A percentile compares a stretch with the other conserved stretches of the same genome.
Conservation (phyloP, 768 basidiomycete genomes). For the Rubroboletus satanas region DNA sequence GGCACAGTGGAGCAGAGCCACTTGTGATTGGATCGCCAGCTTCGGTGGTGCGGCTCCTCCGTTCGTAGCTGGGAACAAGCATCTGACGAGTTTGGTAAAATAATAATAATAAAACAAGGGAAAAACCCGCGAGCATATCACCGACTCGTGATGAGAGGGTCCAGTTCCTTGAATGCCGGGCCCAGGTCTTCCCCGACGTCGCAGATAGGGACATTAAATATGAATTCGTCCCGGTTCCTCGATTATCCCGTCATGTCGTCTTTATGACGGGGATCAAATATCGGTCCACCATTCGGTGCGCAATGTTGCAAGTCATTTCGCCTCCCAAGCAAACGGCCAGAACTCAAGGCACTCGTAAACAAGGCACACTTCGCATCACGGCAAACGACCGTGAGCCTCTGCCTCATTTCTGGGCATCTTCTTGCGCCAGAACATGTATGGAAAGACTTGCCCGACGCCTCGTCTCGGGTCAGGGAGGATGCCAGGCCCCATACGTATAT, state of each 20-base stretch:
- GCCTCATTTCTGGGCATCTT: slow-evolving; percentile 11
- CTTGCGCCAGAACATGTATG: slow-evolving; percentile 17
- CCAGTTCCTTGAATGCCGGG: slow-evolving; percentile 18
- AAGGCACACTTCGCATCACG: slow-evolving; percentile 13
- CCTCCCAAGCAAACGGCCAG: slow-evolving; percentile 17
- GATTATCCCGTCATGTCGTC: not conserved
- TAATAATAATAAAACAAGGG: slow-evolving; percentile 1
- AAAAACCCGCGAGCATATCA: slow-evolving; percentile 4
- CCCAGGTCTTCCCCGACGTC: not conserved
- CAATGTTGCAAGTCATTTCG: slow-evolving; percentile 18
- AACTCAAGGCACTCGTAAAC: slow-evolving; percentile 6
- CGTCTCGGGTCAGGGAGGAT: slow-evolving; percentile 1
- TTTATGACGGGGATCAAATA: slow-evolving; percentile 25
- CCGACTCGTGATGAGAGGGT: slow-evolving; percentile 1
- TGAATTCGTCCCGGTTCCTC: slow-evolving; percentile 5
- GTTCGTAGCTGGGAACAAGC: slow-evolving; percentile 16
- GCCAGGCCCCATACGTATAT: not conserved
- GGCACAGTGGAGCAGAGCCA: not conserved
- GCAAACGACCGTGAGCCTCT: slow-evolving; percentile 8
- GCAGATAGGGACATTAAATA: not conserved
- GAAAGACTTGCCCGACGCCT: slow-evolving; percentile 10
- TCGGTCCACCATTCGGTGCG: not conserved
- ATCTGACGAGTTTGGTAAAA: slow-evolving; percentile 3
- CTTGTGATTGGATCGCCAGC: slow-evolving; percentile 11
- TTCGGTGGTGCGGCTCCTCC: slow-evolving; percentile 21